phyloP scores from a whole-genome alignment of 352 stramenopile species.

The Blastocystis hominis region DNA sequence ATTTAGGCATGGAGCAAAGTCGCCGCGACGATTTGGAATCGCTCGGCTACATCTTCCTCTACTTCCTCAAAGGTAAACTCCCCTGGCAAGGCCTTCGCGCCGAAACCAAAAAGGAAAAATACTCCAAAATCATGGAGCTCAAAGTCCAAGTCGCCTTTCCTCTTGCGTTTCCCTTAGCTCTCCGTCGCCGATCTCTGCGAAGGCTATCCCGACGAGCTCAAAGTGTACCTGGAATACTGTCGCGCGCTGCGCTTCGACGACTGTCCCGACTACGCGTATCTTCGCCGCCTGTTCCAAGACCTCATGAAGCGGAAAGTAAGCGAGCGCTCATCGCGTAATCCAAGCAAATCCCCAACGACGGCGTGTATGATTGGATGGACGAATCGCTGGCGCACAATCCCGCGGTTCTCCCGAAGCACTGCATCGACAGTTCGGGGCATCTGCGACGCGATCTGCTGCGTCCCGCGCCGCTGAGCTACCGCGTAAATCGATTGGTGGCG shows the following conservation, averaged over 20 bases:
- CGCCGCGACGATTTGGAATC: slow-evolving; percentile 83
- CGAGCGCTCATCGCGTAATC: background rate
- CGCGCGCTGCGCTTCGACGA: slow-evolving; percentile 82
- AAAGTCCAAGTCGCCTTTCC: slow-evolving; percentile 68
- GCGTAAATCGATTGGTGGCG: background rate
- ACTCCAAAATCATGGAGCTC: slow-evolving; percentile 84
- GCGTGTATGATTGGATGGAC: slow-evolving; percentile 55
- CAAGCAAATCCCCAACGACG: slow-evolving; percentile 45
- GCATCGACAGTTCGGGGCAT: background rate
- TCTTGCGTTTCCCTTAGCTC: slow-evolving; percentile 39
- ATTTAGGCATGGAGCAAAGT: slow-evolving; percentile 84
- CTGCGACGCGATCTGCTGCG: slow-evolving; percentile 9
- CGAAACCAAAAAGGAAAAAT: slow-evolving; percentile 90
- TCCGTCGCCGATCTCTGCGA: slow-evolving; percentile 64
- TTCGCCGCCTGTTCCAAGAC: slow-evolving; percentile 73
- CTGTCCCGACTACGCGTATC: slow-evolving; percentile 83
- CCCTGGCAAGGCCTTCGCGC: slow-evolving; percentile 86
- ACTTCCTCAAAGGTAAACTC: slow-evolving; percentile 81
- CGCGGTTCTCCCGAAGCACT: slow-evolving; percentile 30
- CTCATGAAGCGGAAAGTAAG: slow-evolving; percentile 57
- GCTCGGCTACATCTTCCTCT: slow-evolving; percentile 83
- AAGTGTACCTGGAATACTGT: slow-evolving; percentile 72
- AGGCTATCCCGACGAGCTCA: slow-evolving; percentile 65
- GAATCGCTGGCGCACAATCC: slow-evolving; percentile 42
- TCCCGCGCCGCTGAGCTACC: background rate